Base-by-base conservation (phyloP, 768 basidiomycete species). In the Termitomyces sp. region DNA sequence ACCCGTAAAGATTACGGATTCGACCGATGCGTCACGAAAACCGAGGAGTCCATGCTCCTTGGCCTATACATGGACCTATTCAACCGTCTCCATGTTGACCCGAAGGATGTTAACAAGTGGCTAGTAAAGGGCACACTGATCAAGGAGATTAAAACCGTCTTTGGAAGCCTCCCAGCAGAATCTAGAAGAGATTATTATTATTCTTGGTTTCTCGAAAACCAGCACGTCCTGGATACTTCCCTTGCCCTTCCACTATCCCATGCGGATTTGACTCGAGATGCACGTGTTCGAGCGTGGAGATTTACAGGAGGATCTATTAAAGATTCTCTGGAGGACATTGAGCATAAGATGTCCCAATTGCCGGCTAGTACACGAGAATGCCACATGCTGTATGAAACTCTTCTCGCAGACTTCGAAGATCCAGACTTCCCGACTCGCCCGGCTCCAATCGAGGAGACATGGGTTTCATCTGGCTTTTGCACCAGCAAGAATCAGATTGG, bases 1-100 rank as follows among this genome's bases (percentile, higher is more conserved):
- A 75, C 76, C 11, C 52, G 63, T 15, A 27, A 57, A 23, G 73
- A 75, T 50, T 76, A 69, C 52, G 74, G 75, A 2, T 75, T 76
- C 43, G 38, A 50, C 2, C 61, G 61, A 9, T 66, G 64, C 1
- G 36, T 61, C 16, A 54, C 59, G 3, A 15, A 50, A 1, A 46
- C 58, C 20, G 58, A 65, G 3, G 56, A 50, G 25, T 35, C 41
- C 9, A 60, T 60, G 7, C 62, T 75, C 11, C 49, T 72, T 15
- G 72, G 71, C 7, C 52, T 74, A 23, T 73, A 73, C 33, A 57
- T 57, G 5, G 69, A 68, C 5, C 60, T 75, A 3, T 59, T 74
- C 40, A 2, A 41, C 15, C 1, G 5, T 35, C 35, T 64, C 5
- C 53, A 50, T 0, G 54, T 72, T 12, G 52, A 61, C 9, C 54